These are phyloP conservation scores for Colletotrichum limetticola DNA, from an alignment of 2,329 filamentous ascomycete species.

Conservation along the genomic window DNA sequence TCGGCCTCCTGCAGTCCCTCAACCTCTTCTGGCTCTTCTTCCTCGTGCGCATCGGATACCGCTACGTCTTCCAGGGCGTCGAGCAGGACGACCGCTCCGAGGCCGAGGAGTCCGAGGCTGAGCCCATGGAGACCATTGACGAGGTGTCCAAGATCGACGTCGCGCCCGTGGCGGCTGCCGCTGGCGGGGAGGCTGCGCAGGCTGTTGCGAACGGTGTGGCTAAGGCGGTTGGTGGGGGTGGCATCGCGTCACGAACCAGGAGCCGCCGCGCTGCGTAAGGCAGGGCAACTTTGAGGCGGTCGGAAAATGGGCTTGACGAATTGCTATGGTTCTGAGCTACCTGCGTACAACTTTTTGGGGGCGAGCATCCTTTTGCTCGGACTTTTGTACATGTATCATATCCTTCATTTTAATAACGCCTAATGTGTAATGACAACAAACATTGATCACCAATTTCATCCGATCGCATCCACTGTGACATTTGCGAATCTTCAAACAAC, in stretches of 20 bases:
- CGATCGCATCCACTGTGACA: background rate
- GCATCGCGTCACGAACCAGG: slow-evolving; percentile 5
- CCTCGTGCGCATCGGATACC: slow-evolving; percentile 65
- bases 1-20: slow-evolving; percentile 64
- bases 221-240: background rate
- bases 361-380: background rate
- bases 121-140: slow-evolving; percentile 38
- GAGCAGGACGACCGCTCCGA: slow-evolving; percentile 68
- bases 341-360: background rate
- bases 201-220: slow-evolving; percentile 16
- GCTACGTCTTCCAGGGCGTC: slow-evolving; percentile 60
- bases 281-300: too few species aligned
- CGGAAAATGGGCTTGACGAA: too few species aligned
- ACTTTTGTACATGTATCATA: slow-evolving; percentile 6
- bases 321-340: background rate
- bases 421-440: slow-evolving; percentile 20
- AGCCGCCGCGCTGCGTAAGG: slow-evolving; percentile 21
- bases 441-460: background rate
- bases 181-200: slow-evolving; percentile 1
- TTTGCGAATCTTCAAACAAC: background rate
- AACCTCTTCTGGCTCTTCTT: slow-evolving; percentile 72
- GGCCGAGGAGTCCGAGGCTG: slow-evolving; percentile 61
- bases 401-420: background rate
- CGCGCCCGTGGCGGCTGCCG: background rate
- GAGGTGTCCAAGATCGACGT: slow-evolving; percentile 27